Evolutionary conservation across 192 early-diverging fungal genomes (phyloP).

Genomic region (Entomortierella chlamydospora): DNA sequence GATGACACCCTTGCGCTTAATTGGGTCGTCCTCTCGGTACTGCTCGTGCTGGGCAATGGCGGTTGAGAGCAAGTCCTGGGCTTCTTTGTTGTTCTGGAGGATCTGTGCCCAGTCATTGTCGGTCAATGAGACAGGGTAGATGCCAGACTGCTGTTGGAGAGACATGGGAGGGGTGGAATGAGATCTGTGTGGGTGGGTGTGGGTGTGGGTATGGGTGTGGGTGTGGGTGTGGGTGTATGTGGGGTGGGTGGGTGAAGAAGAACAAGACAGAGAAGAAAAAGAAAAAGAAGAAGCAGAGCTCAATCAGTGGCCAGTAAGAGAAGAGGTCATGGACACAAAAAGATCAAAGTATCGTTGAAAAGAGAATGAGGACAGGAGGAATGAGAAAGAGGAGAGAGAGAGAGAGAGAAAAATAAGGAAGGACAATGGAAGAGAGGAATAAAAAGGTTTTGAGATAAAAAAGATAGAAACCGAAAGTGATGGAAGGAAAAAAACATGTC

Average conservation of each 20-base stretch:
- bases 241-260: neutral
- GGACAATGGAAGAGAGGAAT: too few relatives aligned
- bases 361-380: neutral
- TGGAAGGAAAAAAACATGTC: too few relatives aligned
- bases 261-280: neutral
- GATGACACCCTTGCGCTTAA: conserved; percentile 59
- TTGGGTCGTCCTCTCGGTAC: conserved; percentile 55
- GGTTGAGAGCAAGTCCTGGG: conserved; percentile 57
- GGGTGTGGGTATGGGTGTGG: too few relatives aligned
- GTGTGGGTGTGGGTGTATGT: too few relatives aligned
- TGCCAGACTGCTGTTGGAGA: conserved; percentile 28
- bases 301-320: neutral
- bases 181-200: too few relatives aligned
- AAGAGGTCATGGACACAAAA: neutral
- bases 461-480: too few relatives aligned
- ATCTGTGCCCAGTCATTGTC: conserved; percentile 52
- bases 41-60: conserved; percentile 59
- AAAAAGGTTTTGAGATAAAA: too few relatives aligned
- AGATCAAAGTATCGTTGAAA: neutral
- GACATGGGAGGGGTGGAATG: conserved; percentile 21
- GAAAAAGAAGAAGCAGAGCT: neutral
- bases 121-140: conserved; percentile 21
- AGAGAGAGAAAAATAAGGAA: too few relatives aligned
- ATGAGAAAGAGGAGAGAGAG: neutral
- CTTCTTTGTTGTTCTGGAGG: conserved; percentile 54